Conservation (phyloP, 768 basidiomycete species). For the Lactifluus echinatus region DNA sequence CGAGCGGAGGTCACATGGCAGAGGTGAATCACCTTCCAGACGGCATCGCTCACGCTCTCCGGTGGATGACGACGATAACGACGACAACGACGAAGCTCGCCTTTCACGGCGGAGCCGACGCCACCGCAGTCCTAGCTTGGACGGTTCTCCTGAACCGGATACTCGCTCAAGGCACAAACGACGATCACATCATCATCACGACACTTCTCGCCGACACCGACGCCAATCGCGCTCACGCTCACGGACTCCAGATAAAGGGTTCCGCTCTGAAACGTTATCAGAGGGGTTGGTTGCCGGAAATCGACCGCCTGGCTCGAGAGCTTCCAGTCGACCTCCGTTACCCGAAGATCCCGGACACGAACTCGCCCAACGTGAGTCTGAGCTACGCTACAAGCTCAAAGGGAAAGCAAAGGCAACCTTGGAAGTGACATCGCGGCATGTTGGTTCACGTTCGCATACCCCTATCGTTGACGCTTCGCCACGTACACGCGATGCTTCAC, state of each 20-base stretch:
- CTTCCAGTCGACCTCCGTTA: constrained; percentile 15
- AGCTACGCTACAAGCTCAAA: constrained; percentile 29
- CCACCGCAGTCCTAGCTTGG: neutral
- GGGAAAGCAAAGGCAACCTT: constrained; percentile 18
- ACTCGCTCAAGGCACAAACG: neutral
- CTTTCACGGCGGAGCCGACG: constrained; percentile 2
- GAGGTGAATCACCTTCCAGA: neutral
- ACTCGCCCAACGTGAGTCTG: constrained; percentile 26
- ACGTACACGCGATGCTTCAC: neutral
- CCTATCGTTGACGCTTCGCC: neutral
- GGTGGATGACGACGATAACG: no score
- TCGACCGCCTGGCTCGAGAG: constrained; percentile 3
- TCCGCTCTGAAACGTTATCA: constrained; percentile 23
- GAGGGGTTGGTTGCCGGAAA: neutral
- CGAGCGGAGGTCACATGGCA: neutral
- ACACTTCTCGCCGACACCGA: neutral
- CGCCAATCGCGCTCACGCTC: constrained; percentile 23
- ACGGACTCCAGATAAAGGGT: constrained; percentile 19
- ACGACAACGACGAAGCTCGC: constrained; percentile 1
- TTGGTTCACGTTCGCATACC: neutral
- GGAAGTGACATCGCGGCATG: neutral
- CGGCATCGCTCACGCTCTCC: constrained; percentile 9
- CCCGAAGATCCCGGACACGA: constrained; percentile 21
- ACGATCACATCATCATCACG: neutral
- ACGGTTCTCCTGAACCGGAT: constrained; percentile 1